These are phyloP conservation scores for Sclerotinia subarctica DNA, from an alignment of 2,329 filamentous ascomycete genomes.

Conservation along the genomic window DNA sequence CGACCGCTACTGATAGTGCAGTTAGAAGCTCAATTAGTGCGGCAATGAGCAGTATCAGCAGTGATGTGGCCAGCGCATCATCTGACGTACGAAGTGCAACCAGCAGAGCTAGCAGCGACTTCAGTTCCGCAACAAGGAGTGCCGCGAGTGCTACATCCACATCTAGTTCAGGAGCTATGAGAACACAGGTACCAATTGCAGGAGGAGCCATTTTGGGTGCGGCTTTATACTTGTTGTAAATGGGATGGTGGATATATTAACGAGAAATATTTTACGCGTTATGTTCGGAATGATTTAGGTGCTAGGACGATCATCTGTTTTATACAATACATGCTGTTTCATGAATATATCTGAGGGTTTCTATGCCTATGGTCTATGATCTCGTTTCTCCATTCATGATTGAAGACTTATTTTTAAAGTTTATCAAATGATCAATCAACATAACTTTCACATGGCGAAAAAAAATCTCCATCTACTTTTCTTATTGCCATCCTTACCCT, in stretches of 20 bases:
- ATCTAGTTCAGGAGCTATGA: constrained; percentile 19
- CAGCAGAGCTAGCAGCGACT: constrained; percentile 9
- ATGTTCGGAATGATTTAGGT: background rate
- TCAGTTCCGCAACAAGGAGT: background rate
- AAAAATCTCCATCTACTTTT: too few relatives aligned
- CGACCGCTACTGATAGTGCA: constrained; percentile 10
- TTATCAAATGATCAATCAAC: background rate
- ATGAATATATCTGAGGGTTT: background rate
- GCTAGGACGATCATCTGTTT: background rate
- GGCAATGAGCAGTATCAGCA: constrained; percentile 13
- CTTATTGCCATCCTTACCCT: too few relatives aligned
- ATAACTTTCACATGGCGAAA: too few relatives aligned
- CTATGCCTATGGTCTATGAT: background rate
- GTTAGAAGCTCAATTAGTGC: constrained; percentile 16
- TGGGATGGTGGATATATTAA: constrained; percentile 2
- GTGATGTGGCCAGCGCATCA: constrained; percentile 5
- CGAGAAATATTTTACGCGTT: background rate
- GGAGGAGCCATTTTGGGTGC: constrained; percentile 17
- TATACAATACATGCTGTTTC: background rate
- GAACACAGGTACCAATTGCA: constrained; percentile 17
- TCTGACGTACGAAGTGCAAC: background rate
- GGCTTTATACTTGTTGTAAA: constrained; percentile 19
- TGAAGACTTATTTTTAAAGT: background rate
- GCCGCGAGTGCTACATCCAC: constrained; percentile 8
- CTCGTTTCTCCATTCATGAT: background rate